Evolutionary conservation across 257 asterid species (phyloP), one percentile per base, ranked within the genome.

Genomic region (Misopates orontium): DNA sequence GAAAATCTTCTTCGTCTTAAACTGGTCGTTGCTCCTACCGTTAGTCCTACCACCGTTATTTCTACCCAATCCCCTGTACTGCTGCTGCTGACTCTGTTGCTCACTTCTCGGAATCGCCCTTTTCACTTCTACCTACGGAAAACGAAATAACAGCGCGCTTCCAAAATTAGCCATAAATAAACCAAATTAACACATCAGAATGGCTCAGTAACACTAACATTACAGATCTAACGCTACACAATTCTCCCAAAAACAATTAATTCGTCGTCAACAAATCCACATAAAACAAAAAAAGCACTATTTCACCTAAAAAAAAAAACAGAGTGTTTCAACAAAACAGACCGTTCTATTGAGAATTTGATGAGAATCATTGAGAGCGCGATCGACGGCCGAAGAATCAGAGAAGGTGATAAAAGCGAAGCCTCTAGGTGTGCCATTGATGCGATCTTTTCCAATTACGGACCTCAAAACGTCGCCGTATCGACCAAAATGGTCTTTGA

Each of bases 41-140:
- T 67, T 80, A 80, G 64, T 69, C 74, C 85, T 87, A 64, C n/a
- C n/a, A n/a, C 25, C 25, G 40, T 60, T 64, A 32, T 70, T 77
- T 67, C 85, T 79, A 81, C 16, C 78, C 72, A 75, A 78, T 23
- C 87, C 83, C 71, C 83, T 78, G 48, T 72, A 42, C 23, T 64
- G 76, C 36, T 58, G 84, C 59, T 75, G 87, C 13, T 76, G 85
- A 65, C 77, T 73, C 54, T 80, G 91, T 39, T 85, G 95, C 64
- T 93, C 98, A 60, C 82, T 75, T 73, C 86, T 87, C 13, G 99
- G 97, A 77, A 90, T 86, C 44, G 97, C 99, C 73, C 86, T 86
- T 80, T 90, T 93, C 81, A 93, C 97, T 32, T 93, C 96, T 66
- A 93, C 99, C 99, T 93, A 72, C 57, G 24, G 18, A 65, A 54